These are phyloP conservation scores for Pyrenochaeta sp. DNA, from an alignment of 2,329 filamentous ascomycete genomes.

Conservation along the genomic window DNA sequence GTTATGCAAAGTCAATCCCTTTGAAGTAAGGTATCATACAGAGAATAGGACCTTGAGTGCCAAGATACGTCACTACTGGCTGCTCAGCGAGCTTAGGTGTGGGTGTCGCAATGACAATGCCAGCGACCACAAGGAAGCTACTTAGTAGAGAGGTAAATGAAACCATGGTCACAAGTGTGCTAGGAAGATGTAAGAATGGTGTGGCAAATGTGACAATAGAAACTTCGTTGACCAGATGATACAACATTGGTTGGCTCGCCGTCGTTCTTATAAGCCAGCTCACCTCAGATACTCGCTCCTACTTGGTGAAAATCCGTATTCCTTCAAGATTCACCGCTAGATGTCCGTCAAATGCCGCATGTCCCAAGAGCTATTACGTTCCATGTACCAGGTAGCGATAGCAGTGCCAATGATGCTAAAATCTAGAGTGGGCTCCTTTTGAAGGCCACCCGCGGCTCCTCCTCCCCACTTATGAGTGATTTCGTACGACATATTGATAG, in stretches of 20 bases:
- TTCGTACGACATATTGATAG: constrained; percentile 20
- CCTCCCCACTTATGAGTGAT: constrained; percentile 9
- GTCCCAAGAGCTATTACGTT: constrained; percentile 21
- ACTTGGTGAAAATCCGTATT: not conserved
- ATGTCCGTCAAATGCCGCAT: constrained; percentile 15
- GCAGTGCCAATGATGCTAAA: constrained; percentile 5
- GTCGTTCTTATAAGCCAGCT: constrained; percentile 1
- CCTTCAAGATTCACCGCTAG: not conserved
- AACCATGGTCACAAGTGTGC: constrained; percentile 25
- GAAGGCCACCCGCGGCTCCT: not conserved
- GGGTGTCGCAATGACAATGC: constrained; percentile 23
- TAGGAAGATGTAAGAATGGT: not conserved
- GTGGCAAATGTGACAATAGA: not conserved
- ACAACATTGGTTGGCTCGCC: not conserved
- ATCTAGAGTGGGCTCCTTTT: constrained; percentile 2
- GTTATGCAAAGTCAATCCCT: not conserved
- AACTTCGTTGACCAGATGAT: not conserved
- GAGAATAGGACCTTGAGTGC: constrained; percentile 40
- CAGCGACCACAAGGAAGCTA: constrained; percentile 22
- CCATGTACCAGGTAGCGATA: constrained; percentile 12
- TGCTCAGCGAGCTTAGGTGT: constrained; percentile 32
- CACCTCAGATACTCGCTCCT: not conserved
- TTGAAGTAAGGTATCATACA: constrained; percentile 13
- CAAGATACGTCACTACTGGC: constrained; percentile 42
- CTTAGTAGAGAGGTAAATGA: constrained; percentile 30